Conservation (phyloP, 1,284 basidiomycete genomes). For the Golubevia pallescens region DNA sequence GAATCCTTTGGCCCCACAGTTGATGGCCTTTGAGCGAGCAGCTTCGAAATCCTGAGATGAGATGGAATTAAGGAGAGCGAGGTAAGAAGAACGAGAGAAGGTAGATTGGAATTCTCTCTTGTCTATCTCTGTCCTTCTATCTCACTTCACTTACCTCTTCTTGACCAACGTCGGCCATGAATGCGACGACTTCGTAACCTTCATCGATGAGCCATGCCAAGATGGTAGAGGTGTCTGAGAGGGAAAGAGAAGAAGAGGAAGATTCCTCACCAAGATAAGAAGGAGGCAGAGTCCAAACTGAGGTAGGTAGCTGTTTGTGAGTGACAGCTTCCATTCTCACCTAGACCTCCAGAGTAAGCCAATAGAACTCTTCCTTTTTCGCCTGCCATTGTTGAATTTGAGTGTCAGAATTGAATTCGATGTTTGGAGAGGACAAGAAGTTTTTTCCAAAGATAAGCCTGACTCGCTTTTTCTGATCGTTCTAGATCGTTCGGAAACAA, state of each 20-base stretch:
- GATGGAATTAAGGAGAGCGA: slow-evolving; percentile 8
- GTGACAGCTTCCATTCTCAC: too few species aligned
- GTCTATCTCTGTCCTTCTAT: too few species aligned
- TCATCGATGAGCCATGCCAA: slow-evolving; percentile 76
- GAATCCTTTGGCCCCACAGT: slow-evolving; percentile 93
- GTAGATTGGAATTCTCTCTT: background rate
- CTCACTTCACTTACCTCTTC: slow-evolving; percentile 75
- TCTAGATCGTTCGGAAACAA: too few species aligned
- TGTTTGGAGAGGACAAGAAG: too few species aligned
- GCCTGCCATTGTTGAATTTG: too few species aligned
- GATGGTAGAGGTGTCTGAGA: slow-evolving; percentile 61
- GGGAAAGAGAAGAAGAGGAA: background rate
- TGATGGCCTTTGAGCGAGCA: slow-evolving; percentile 86
- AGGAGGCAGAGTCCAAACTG: background rate
- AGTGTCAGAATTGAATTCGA: too few species aligned
- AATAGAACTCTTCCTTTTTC: slow-evolving; percentile 86
- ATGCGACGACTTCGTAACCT: slow-evolving; percentile 95
- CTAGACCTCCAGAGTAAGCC: slow-evolving; percentile 97
- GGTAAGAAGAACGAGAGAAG: slow-evolving; percentile 8
- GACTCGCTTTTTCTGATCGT: too few species aligned
- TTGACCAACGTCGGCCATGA: slow-evolving; percentile 99
- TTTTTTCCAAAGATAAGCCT: too few species aligned
- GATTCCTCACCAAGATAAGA: background rate
- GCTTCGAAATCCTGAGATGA: slow-evolving; percentile 83
- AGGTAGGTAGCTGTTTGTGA: too few species aligned